A percentile compares a stretch with the other conserved stretches of the same genome.
These are phyloP conservation scores for Macadamia integrifolia DNA, from an alignment of 164 flowering plant species.

Conservation along the genomic window DNA sequence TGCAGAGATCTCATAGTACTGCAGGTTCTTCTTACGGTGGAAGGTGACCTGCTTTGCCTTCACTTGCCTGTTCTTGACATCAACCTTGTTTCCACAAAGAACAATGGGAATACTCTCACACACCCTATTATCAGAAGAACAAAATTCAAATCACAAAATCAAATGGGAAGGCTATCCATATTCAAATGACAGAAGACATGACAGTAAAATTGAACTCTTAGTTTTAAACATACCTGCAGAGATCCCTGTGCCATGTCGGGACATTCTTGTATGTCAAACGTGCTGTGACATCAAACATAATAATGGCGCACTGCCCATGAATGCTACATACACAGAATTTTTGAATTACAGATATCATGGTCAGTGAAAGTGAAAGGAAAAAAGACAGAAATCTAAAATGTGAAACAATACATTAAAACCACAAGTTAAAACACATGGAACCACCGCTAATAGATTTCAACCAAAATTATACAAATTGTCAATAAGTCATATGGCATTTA, in stretches of 20 bases:
- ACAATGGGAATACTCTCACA: constrained; percentile 89
- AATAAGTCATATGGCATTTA: too few relatives aligned
- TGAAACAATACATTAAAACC: too few relatives aligned
- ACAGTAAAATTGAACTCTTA: neutral
- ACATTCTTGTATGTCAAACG: constrained; percentile 43
- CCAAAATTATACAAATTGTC: too few relatives aligned
- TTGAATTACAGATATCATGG: too few relatives aligned
- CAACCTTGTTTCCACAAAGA: constrained; percentile 88
- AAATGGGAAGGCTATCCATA: too few relatives aligned
- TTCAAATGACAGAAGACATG: neutral
- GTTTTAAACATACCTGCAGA: constrained; percentile 50
- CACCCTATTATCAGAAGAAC: constrained; percentile 31
- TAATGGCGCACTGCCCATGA: constrained; percentile 90
- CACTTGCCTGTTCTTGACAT: constrained; percentile 89
- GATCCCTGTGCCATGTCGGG: constrained; percentile 93
- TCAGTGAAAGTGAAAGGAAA: too few relatives aligned
- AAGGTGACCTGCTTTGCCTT: constrained; percentile 90
- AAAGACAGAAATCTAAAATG: too few relatives aligned
- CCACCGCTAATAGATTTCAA: too few relatives aligned
- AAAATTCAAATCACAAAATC: neutral
- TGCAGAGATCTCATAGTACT: constrained; percentile 83
- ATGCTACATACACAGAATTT: constrained; percentile 38
- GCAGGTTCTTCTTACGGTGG: constrained; percentile 81
- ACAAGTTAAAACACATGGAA: too few relatives aligned
- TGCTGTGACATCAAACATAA: constrained; percentile 65